These are phyloP conservation scores for Talaromyces nanjingensis DNA, from an alignment of 495 filamentous ascomycete genomes.

Conservation along the genomic window DNA sequence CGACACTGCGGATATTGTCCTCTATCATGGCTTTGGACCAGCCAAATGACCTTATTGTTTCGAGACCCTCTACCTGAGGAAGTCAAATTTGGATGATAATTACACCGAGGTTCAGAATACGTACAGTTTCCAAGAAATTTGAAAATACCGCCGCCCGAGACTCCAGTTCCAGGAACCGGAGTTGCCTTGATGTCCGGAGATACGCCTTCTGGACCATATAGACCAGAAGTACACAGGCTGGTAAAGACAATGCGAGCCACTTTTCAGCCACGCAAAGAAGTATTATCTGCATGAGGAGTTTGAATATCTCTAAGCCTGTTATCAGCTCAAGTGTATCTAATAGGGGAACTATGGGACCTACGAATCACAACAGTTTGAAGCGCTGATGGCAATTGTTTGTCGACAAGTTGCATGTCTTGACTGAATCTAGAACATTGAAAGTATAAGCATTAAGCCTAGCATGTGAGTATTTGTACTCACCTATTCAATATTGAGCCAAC, in stretches of 20 bases:
- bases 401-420: constrained; percentile 37
- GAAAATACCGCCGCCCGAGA: constrained; percentile 29
- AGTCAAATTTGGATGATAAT: neutral
- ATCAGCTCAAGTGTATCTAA: neutral
- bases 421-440: constrained; percentile 28
- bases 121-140: constrained; percentile 39
- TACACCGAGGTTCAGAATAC: neutral
- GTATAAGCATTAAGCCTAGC: neutral
- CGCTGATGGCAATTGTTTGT: constrained; percentile 25
- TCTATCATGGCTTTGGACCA: constrained; percentile 18
- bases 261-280: constrained; percentile 18
- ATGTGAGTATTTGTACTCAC: constrained; percentile 9
- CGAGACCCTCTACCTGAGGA: constrained; percentile 27
- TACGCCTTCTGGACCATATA: constrained; percentile 16
- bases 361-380: constrained; percentile 15
- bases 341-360: constrained; percentile 9
- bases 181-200: constrained; percentile 15
- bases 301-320: constrained; percentile 11
- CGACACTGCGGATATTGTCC: neutral
- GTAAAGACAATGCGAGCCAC: constrained; percentile 8
- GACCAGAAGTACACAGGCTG: constrained; percentile 9
- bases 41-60: constrained; percentile 43
- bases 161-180: constrained; percentile 24
- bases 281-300: constrained; percentile 20
- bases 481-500: constrained; percentile 32